Base-by-base conservation (phyloP, 768 basidiomycete species). In the Amanita inopinata region DNA sequence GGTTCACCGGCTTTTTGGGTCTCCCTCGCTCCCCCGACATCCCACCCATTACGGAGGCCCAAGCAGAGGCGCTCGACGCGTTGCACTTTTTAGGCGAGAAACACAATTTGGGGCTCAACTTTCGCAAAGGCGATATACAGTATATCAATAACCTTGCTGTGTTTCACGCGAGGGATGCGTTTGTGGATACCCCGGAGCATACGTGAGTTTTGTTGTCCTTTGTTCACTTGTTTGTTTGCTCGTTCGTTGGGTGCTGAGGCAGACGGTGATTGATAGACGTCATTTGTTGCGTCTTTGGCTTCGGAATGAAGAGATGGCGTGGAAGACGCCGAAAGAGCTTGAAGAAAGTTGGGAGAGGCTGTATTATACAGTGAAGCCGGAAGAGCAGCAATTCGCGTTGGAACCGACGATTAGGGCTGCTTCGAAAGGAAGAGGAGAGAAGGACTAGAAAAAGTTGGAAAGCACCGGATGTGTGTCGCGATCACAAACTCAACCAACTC, bases 111-210 rank as follows among this genome's bases (percentile, higher is more conserved):
- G 63, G 54, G 3, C 55, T 70, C 43, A 69, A 70, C 40, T 69
- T 71, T 57, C 59, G 67, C 50, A 71, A 70, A 48, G 69, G 69
- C 28, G 69, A 71, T 46, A 69, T 71, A 24, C 69, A 71, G 48
- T 71, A 69, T 50, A 69, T 71, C 54, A 71, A 70, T 48, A 69
- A 62, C 45, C 46, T 71, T 48, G 61, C 67, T 0, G 46, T 71
- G 33, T 53, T 71, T 36, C 69, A 71, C 49, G 67, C 67, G 9
- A 48, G 69, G 40, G 69, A 71, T 46, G 67, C 56, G 6, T 71
- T 71, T 48, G 49, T 53, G 24, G 69, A 71, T 48, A 62, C 62
- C 37, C 51, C 53, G n/a, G 57, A 64, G 47, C 60, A 69, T 39
- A 63, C 61, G 69, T 69, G 46, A 47, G 67, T 22, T 35, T 28